phyloP scores from a whole-genome alignment of 1,284 basidiomycete species.

The Sanguinoderma infundibulare region DNA sequence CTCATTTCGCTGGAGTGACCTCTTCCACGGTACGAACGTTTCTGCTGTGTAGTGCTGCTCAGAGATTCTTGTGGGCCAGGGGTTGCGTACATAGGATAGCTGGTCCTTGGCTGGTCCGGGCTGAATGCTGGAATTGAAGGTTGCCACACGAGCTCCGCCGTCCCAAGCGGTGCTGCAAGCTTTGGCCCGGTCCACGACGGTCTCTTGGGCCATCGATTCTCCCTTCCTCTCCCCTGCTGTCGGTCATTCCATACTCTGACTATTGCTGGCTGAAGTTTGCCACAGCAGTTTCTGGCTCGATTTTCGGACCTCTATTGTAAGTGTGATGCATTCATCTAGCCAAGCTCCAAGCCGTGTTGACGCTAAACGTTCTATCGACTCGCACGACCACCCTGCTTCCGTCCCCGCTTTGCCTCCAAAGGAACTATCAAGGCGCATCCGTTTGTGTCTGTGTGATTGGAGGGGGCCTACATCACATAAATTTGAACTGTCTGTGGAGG shows the following conservation, averaged over 20 bases:
- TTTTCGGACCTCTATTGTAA: constrained; percentile 9
- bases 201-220: constrained; percentile 1
- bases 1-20: constrained; percentile 3
- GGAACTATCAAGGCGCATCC: constrained; percentile 2
- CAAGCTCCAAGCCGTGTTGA: neutral
- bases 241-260: constrained; percentile 11
- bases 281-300: constrained; percentile 1
- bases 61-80: constrained; percentile 5
- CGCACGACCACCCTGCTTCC: neutral
- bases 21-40: constrained; percentile 13
- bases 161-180: constrained; percentile 18
- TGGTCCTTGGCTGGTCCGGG: neutral
- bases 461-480: constrained; percentile 13
- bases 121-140: constrained; percentile 11
- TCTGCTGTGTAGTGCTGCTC: constrained; percentile 5
- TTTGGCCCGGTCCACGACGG: constrained; percentile 20
- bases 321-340: constrained; percentile 6
- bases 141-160: constrained; percentile 4
- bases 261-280: constrained; percentile 2
- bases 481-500: constrained; percentile 19
- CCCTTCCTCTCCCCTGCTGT: neutral
- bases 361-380: constrained; percentile 13
- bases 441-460: constrained; percentile 7
- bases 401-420: constrained; percentile 2
- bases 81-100: constrained; percentile 9